Conservation (phyloP, 257 asterid species). For the Solanum pimpinellifolium region DNA sequence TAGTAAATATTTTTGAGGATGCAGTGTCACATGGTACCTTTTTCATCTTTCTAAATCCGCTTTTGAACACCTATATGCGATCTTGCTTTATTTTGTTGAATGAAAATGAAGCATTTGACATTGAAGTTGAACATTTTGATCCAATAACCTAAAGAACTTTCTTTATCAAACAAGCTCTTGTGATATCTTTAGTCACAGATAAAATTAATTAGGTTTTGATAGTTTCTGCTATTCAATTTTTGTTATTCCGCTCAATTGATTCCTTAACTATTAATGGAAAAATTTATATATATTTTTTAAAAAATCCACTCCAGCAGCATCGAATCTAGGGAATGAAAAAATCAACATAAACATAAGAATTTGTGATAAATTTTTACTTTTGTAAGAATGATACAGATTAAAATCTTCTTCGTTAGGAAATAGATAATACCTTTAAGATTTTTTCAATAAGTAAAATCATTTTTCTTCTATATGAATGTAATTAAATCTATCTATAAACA, state of each 20-base stretch:
- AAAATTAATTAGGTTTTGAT: neutral
- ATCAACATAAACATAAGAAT: neutral
- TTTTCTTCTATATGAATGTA: neutral
- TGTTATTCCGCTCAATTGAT: neutral
- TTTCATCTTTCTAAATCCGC: too few species aligned
- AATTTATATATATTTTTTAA: neutral
- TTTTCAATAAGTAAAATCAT: too few species aligned
- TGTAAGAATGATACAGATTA: neutral
- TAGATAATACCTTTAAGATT: too few species aligned
- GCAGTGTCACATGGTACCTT: too few species aligned
- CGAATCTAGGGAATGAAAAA: neutral
- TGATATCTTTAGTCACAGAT: neutral
- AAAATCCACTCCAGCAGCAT: neutral
- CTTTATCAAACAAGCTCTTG: neutral
- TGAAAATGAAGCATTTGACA: neutral
- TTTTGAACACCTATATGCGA: neutral
- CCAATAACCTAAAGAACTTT: neutral
- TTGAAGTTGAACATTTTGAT: neutral
- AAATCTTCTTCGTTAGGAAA: neutral
- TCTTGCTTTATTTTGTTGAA: neutral
- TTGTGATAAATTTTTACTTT: neutral
- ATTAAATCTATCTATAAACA: neutral
- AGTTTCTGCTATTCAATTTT: neutral
- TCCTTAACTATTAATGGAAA: neutral
- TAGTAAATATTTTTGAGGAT: too few species aligned